Percentiles rank a stretch among this genome's conserved stretches.
These are phyloP conservation scores for Diaporthe nobilis DNA, from an alignment of 2,329 filamentous ascomycete genomes.

Conservation along the genomic window DNA sequence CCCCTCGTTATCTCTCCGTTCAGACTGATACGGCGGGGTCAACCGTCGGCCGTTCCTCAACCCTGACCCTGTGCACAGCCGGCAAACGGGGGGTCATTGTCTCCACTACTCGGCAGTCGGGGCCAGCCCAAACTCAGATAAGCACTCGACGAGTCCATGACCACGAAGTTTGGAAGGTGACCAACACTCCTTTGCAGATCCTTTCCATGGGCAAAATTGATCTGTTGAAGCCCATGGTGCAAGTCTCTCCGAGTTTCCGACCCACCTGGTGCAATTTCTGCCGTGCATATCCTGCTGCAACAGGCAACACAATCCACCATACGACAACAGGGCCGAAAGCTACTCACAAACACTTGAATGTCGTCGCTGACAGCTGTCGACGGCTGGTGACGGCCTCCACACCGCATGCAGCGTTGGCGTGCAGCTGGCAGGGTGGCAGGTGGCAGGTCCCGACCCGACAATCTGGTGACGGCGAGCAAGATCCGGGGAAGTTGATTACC, in stretches of 20 bases:
- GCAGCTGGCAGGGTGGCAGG: neutral
- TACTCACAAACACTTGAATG: neutral
- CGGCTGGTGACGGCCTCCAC: neutral
- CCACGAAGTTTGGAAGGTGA: neutral
- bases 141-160: neutral
- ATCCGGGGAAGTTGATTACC: constrained; percentile 33
- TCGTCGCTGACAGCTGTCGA: neutral
- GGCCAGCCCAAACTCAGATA: neutral
- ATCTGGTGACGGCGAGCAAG: constrained; percentile 39
- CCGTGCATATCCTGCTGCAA: neutral
- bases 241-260: neutral
- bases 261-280: neutral
- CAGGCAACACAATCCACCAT: neutral
- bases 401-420: no score
- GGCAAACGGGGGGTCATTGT: neutral
- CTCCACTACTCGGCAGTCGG: neutral
- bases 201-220: neutral
- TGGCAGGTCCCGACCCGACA: constrained; percentile 38
- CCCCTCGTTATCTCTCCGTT: neutral
- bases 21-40: neutral
- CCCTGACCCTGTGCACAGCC: neutral
- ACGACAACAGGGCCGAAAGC: no score
- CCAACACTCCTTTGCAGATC: neutral
- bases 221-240: neutral
- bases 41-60: neutral